A percentile compares a stretch with the other conserved stretches of the same genome.
These are phyloP conservation scores for Salvia rosmarinus DNA, from an alignment of 257 asterid genomes.

Conservation along the genomic window DNA sequence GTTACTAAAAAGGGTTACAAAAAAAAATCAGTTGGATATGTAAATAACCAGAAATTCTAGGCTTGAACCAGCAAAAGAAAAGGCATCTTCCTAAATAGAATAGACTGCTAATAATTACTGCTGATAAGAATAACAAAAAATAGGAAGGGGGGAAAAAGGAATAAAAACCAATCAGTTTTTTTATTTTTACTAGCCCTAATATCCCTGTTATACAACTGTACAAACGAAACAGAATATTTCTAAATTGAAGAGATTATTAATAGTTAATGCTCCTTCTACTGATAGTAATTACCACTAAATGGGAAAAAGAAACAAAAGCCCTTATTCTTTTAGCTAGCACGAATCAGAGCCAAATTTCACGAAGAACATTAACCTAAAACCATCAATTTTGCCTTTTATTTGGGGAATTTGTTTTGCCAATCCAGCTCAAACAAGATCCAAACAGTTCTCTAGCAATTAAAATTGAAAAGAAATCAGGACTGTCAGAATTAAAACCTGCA, in stretches of 20 bases:
- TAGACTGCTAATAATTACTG: neutral
- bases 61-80: conserved; percentile 14
- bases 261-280: neutral
- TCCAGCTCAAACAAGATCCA: conserved; percentile 30
- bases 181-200: neutral
- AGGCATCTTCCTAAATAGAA: neutral
- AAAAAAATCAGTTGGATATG: conserved; percentile 20
- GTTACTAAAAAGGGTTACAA: neutral
- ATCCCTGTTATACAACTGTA: neutral
- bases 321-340: neutral
- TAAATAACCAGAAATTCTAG: conserved; percentile 11
- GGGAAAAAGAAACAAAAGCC: neutral
- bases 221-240: neutral
- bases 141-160: neutral
- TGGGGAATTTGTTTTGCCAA: conserved; percentile 19
- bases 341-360: neutral
- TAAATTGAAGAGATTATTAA: neutral
- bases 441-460: neutral
- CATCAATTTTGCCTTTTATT: conserved; percentile 5
- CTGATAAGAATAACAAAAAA: neutral
- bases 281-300: conserved; percentile 7
- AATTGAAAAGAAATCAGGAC: conserved; percentile 6
- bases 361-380: conserved; percentile 24
- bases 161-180: neutral
- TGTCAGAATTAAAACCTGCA: neutral